Evolutionary conservation across 2,329 filamentous ascomycete species (phyloP), one percentile per base, ranked within the genome.

Genomic region (Pleurostoma richardsiae): DNA sequence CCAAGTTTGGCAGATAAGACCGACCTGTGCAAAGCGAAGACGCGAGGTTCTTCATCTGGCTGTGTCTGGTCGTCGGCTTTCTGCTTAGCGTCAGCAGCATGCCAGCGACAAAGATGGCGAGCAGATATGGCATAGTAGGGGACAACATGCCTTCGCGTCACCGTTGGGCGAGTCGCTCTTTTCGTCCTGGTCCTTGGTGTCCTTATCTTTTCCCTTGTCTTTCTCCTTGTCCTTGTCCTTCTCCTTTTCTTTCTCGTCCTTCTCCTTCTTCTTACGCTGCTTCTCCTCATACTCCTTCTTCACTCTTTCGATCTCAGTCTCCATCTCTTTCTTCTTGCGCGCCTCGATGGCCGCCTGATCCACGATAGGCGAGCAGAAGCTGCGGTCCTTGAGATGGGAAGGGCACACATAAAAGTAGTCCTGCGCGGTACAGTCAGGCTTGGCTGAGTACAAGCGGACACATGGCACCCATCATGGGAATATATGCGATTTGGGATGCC

Each of bases 401-500:
- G 83, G 76, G 58, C 94, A 99, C 40, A 95, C 80, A 63, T 95
- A 96, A 71, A 99, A 97, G 68, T 90, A 95, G 63, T 96, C 90
- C 76, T 76, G 52, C 6, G 27, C 19, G 31, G 47, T 30, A 41
- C 43, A 27, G 38, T 36, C 44, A 29, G 30, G n/a, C 19, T 19
- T 19, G 19, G 19, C 19, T 19, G 19, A 19, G 19, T 19, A 19
- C 19, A 19, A 39, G 11, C 52, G 56, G 33, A 19, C 19, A 10
- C 2, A 29, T 19, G 5, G 2, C 3, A 10, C 4, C 6, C 4
- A 3, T 11, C 19, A 19, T 19, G 19, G 19, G 19, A 19, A 19
- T 19, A 19, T 19, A 19, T 19, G 19, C 19, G 2, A 19, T 19
- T 19, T 19, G 19, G 19, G 19, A 19, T 2, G 19, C 19, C 19